Evolutionary conservation across 2,329 filamentous ascomycete species (phyloP).

Genomic region (Penicillium psychrosexuale): DNA sequence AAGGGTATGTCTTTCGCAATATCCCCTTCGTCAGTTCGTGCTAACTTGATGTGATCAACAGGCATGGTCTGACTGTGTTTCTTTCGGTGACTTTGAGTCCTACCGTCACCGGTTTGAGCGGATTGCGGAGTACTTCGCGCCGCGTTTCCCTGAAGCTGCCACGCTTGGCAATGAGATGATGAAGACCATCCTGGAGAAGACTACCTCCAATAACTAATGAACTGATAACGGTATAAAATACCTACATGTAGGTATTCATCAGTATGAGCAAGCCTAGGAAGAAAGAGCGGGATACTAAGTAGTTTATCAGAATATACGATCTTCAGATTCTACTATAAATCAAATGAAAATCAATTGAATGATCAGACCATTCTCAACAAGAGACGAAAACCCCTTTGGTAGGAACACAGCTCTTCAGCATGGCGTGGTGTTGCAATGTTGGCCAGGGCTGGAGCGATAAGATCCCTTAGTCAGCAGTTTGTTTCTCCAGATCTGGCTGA

Average conservation of each 20-base stretch:
- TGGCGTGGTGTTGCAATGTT: background rate
- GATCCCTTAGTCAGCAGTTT: slow-evolving; percentile 23
- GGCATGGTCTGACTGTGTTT: slow-evolving; percentile 94
- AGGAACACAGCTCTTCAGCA: background rate
- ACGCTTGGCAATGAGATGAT: slow-evolving; percentile 96
- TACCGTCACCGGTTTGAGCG: slow-evolving; percentile 88
- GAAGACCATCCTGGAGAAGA: slow-evolving; percentile 85
- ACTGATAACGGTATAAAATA: slow-evolving; percentile 1
- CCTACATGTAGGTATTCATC: background rate
- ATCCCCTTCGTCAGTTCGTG: background rate
- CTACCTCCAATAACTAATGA: slow-evolving; percentile 32
- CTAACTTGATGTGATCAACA: slow-evolving; percentile 22
- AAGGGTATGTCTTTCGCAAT: slow-evolving; percentile 48
- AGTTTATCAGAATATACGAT: background rate
- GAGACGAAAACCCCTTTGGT: background rate
- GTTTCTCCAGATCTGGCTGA: slow-evolving; percentile 10
- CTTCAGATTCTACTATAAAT: background rate
- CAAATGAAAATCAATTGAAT: background rate
- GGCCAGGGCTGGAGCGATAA: background rate
- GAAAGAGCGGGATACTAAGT: background rate
- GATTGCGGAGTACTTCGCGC: slow-evolving; percentile 88
- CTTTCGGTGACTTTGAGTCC: slow-evolving; percentile 84
- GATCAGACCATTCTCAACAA: background rate
- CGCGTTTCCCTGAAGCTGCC: slow-evolving; percentile 81
- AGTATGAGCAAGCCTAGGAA: background rate